A percentile compares a stretch with the other conserved stretches of the same genome.
phyloP scores from a whole-genome alignment of 1,284 basidiomycete genomes.

The Porogramme epimiltina region DNA sequence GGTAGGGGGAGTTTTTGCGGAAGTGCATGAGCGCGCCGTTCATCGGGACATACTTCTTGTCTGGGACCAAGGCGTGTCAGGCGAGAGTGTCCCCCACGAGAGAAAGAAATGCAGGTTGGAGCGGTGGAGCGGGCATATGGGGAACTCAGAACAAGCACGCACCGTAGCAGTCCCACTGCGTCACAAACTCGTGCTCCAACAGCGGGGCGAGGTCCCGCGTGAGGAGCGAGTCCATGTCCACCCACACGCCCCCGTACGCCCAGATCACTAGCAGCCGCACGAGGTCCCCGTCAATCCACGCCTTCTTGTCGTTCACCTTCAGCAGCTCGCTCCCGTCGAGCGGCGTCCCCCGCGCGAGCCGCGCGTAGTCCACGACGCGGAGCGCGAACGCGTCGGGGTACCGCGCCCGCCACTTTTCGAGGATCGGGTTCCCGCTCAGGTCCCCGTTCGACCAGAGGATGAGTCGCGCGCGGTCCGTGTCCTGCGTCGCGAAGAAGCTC shows the following conservation, averaged over 20 bases:
- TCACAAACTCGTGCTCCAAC: constrained; percentile 90
- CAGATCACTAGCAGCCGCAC: constrained; percentile 86
- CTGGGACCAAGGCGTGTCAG: constrained; percentile 44
- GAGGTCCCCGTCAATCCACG: constrained; percentile 94
- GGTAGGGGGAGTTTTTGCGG: constrained; percentile 83
- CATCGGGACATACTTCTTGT: constrained; percentile 84
- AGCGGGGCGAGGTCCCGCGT: constrained; percentile 83
- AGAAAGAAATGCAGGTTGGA: neutral
- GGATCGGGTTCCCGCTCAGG: constrained; percentile 57
- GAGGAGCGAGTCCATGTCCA: constrained; percentile 93
- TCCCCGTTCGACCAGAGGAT: constrained; percentile 90
- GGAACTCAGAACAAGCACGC: constrained; percentile 31
- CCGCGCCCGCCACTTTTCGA: constrained; percentile 58
- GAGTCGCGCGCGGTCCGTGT: constrained; percentile 61
- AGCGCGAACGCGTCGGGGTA: constrained; percentile 76
- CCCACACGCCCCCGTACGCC: constrained; percentile 89
- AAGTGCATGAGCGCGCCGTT: constrained; percentile 96
- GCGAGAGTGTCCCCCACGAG: neutral
- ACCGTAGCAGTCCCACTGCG: constrained; percentile 97
- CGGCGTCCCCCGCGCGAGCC: constrained; percentile 74
- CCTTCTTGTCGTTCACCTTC: constrained; percentile 68
- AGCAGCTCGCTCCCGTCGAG: constrained; percentile 67
- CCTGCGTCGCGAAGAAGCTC: constrained; percentile 90
- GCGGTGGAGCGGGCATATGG: neutral
- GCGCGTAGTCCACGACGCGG: constrained; percentile 64